These are phyloP conservation scores for Yamadazyma atmosphaerica DNA, from an alignment of 1,139 yeast species.

Conservation along the genomic window DNA sequence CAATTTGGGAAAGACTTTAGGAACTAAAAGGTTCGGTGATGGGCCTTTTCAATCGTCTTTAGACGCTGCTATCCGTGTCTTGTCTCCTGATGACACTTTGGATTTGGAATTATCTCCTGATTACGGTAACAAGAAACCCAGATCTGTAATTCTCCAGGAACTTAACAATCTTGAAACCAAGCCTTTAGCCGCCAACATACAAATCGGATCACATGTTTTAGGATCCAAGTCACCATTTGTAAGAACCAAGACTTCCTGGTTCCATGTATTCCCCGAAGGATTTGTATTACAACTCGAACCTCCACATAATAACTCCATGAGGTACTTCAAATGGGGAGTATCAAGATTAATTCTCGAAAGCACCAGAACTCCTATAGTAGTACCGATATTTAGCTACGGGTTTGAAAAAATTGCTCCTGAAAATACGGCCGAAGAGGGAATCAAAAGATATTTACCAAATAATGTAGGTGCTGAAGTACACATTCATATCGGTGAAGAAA, in stretches of 20 bases:
- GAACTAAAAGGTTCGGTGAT: slow-evolving; percentile 83
- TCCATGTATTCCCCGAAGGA: slow-evolving; percentile 95
- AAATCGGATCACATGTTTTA: slow-evolving; percentile 28
- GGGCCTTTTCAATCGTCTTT: slow-evolving; percentile 92
- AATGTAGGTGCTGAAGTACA: slow-evolving; percentile 68
- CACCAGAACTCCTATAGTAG: slow-evolving; percentile 77
- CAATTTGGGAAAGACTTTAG: slow-evolving; percentile 81
- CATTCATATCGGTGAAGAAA: slow-evolving; percentile 70
- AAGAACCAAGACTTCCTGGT: slow-evolving; percentile 76
- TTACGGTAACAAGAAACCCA: slow-evolving; percentile 32
- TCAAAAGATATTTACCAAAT: slow-evolving; percentile 60
- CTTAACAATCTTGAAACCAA: slow-evolving; percentile 18
- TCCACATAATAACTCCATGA: slow-evolving; percentile 81
- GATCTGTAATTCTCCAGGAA: slow-evolving; percentile 29
- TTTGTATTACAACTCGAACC: slow-evolving; percentile 82
- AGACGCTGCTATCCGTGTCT: slow-evolving; percentile 85
- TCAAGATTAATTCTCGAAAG: slow-evolving; percentile 81
- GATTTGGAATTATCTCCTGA: slow-evolving; percentile 48
- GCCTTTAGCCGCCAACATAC: slow-evolving; percentile 24
- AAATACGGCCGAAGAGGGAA: slow-evolving; percentile 52
- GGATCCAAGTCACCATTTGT: slow-evolving; percentile 49
- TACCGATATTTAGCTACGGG: slow-evolving; percentile 88
- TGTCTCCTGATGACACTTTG: slow-evolving; percentile 75
- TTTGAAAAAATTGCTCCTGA: slow-evolving; percentile 90
- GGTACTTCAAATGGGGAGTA: slow-evolving; percentile 96